These are phyloP conservation scores for Salix arbutifolia DNA, from an alignment of 345 rosid genomes.

Conservation along the genomic window DNA sequence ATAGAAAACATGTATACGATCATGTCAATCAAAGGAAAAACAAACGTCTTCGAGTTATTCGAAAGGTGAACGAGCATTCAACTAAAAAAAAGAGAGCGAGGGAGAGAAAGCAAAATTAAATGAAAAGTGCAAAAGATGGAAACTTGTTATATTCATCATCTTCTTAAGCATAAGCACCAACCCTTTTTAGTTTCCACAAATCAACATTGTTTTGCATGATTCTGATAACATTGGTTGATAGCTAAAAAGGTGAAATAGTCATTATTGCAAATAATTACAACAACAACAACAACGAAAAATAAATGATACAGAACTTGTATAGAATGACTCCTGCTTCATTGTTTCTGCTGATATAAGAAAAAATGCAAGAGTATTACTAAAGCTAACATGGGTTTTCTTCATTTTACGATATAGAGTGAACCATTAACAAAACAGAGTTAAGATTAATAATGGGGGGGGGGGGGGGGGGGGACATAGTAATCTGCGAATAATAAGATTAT, in stretches of 20 bases:
- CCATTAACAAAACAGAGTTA: not conserved
- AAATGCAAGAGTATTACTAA: not conserved
- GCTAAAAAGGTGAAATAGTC: not conserved
- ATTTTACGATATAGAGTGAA: not conserved
- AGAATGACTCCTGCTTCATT: not conserved
- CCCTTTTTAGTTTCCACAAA: not conserved
- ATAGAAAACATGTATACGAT: not conserved
- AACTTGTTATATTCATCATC: not conserved
- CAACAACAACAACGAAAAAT: not conserved
- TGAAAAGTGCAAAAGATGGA: slow-evolving; percentile 1
- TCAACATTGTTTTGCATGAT: not conserved
- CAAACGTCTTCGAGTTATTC: not conserved
- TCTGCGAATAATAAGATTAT: too few species aligned
- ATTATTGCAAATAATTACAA: not conserved
- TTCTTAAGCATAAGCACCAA: not conserved
- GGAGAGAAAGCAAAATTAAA: not conserved
- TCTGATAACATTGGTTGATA: not conserved
- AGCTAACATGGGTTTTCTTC: not conserved
- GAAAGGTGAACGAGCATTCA: not conserved
- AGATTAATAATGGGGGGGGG: not conserved
- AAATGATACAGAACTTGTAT: not conserved
- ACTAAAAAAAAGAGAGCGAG: not conserved
- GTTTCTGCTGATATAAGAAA: not conserved
- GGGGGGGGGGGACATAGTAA: not conserved
- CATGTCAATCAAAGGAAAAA: not conserved